Base-by-base conservation (phyloP, 257 asterid genomes). In the Datura wrightii region DNA sequence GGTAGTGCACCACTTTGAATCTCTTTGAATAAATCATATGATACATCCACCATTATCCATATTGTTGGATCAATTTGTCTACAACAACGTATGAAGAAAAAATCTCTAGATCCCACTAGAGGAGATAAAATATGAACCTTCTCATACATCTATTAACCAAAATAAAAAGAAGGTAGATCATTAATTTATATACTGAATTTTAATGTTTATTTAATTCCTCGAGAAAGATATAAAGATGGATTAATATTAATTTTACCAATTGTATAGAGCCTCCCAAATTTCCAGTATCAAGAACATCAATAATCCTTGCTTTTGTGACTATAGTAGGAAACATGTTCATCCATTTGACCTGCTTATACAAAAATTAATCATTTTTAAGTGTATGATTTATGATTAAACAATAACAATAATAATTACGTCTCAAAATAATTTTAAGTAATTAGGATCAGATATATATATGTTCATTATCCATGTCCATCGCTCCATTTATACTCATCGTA, bases 41-140 rank as follows among this genome's bases (percentile, higher is more conserved):
- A 95, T 10, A 93, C 89, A 83, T 94, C 94, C 1, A 87, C 94
- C 86, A 95, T 86, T 53, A 87, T 59, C 98, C 97, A 95, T 71
- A 89, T 89, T 78, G 53, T 87, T 37, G 88, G 18, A 71, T 88
- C 90, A 31, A 95, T 79, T 89, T 91, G 94, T 54, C 87, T 81
- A 80, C 89, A 88, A 67, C 90, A 91, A 54, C 97, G 95, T 79
- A 93, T 85, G 84, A 94, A 90, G 58, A 84, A 67, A 88, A 90
- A 92, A 3, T 95, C 97, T 80, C 99, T 87, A 8, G 97, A 92
- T 15, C 91, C 93, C 87, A 94, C 97, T 8, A 94, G 92, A 31
- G 97, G 98, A 18, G 98, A 94, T 60, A 94, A 52, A 72, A 91
- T 65, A 85, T 94, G 98, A 82, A 90, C 74, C 48, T 94, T 91